Evolutionary conservation across 2,329 filamentous ascomycete species (phyloP).

Genomic region (Aspergillus neoniger): DNA sequence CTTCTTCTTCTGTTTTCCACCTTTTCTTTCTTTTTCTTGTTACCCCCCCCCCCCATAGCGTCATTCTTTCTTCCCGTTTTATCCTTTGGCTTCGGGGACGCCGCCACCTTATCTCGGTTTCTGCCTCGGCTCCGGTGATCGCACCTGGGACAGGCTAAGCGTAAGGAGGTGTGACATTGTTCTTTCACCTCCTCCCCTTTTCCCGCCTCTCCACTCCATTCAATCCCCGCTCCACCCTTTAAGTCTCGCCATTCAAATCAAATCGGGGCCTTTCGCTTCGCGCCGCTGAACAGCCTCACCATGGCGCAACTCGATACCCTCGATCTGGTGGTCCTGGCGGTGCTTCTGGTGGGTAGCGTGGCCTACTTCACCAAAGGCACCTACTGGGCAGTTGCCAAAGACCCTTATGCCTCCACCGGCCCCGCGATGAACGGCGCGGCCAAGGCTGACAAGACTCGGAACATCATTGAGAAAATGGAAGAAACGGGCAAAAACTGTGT

Average conservation of each 20-base stretch:
- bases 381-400: slow-evolving; percentile 78
- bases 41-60: not conserved
- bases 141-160: slow-evolving; percentile 7
- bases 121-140: slow-evolving; percentile 8
- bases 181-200: slow-evolving; percentile 7
- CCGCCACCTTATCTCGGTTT: slow-evolving; percentile 1
- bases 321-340: slow-evolving; percentile 87
- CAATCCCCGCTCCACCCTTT: slow-evolving; percentile 5
- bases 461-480: slow-evolving; percentile 94
- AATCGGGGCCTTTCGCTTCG: not conserved
- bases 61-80: slow-evolving; percentile 10
- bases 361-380: slow-evolving; percentile 98
- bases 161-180: slow-evolving; percentile 12
- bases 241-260: not conserved
- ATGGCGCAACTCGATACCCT: slow-evolving; percentile 98
- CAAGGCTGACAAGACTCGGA: slow-evolving; percentile 82
- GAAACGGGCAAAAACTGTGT: slow-evolving; percentile 96
- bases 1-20: slow-evolving; percentile 10
- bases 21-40: slow-evolving; percentile 8
- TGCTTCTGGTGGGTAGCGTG: slow-evolving; percentile 79
- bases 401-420: slow-evolving; percentile 80
- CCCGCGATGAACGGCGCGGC: slow-evolving; percentile 60
- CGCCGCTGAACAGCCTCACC: slow-evolving; percentile 13
- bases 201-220: slow-evolving; percentile 9
- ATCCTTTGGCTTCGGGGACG: slow-evolving; percentile 3